phyloP scores from a whole-genome alignment of 345 rosid species.

The Isatis tinctoria region DNA sequence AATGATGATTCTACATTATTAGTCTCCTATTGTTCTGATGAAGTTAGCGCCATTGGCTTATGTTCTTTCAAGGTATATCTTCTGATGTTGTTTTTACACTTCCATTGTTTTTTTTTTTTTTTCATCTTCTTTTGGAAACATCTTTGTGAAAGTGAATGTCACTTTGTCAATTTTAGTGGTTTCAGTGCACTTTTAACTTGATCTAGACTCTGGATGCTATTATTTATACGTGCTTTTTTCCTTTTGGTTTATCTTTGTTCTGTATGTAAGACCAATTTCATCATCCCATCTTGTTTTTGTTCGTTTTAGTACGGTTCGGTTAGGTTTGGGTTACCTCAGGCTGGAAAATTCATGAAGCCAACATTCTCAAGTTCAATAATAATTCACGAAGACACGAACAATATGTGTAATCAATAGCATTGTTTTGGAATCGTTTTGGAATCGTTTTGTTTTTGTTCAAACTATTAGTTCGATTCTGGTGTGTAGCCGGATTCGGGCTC shows the following conservation, averaged over 20 bases:
- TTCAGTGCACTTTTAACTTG: slow-evolving; percentile 14
- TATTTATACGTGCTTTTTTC: not conserved
- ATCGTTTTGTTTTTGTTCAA: not conserved
- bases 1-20: not conserved
- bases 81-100: slow-evolving; percentile 25
- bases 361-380: not conserved
- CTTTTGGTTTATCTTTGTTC: not conserved
- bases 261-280: slow-evolving; percentile 23
- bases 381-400: not conserved
- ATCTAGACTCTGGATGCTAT: not conserved
- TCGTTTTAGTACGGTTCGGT: not conserved
- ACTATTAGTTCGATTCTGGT: not conserved
- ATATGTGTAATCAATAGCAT: not conserved
- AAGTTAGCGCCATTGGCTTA: slow-evolving; percentile 22
- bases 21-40: slow-evolving; percentile 20
- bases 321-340: not conserved
- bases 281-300: not conserved
- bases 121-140: not conserved
- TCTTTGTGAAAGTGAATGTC: slow-evolving; percentile 25
- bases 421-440: not conserved
- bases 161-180: slow-evolving; percentile 22
- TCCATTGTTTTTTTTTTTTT: slow-evolving; percentile 18
- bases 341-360: not conserved
- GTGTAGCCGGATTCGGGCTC: not conserved
- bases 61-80: slow-evolving; percentile 36